These are phyloP conservation scores for Chlamydomonas incerta DNA, from an alignment of 139 green algal genomes.

Conservation along the genomic window DNA sequence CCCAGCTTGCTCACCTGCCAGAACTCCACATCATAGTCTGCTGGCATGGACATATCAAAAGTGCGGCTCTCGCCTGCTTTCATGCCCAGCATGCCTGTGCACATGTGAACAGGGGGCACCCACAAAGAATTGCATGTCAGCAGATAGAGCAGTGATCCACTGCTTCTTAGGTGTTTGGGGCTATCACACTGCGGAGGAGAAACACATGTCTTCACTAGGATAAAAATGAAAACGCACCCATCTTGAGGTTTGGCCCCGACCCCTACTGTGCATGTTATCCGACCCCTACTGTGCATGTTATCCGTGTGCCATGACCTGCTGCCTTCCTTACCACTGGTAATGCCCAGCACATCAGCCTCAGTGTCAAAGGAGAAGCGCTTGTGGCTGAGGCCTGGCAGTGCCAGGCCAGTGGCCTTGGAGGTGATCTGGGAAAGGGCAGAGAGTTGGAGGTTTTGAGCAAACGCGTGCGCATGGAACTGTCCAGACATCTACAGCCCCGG, in stretches of 20 bases:
- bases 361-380: conserved; percentile 59
- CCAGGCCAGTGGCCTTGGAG: neutral
- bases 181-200: too few relatives aligned
- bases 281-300: neutral
- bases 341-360: conserved; percentile 56
- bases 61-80: conserved; percentile 53
- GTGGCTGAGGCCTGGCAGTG: conserved; percentile 56
- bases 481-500: too few relatives aligned
- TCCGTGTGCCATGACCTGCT: too few relatives aligned
- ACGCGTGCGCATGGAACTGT: too few relatives aligned
- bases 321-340: conserved; percentile 19
- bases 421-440: neutral
- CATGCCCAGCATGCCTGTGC: conserved; percentile 47
- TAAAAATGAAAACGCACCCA: too few relatives aligned
- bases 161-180: too few relatives aligned
- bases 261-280: neutral
- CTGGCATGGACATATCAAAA: conserved; percentile 54
- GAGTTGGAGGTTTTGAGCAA: too few relatives aligned
- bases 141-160: too few relatives aligned
- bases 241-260: neutral
- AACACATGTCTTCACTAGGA: too few relatives aligned
- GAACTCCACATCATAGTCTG: conserved; percentile 65
- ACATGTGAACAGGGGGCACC: too few relatives aligned
- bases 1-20: conserved; percentile 40
- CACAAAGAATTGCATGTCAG: too few relatives aligned